These are phyloP conservation scores for Oryza rufipogon DNA, from an alignment of 176 grass and related monocot genomes.

Conservation along the genomic window DNA sequence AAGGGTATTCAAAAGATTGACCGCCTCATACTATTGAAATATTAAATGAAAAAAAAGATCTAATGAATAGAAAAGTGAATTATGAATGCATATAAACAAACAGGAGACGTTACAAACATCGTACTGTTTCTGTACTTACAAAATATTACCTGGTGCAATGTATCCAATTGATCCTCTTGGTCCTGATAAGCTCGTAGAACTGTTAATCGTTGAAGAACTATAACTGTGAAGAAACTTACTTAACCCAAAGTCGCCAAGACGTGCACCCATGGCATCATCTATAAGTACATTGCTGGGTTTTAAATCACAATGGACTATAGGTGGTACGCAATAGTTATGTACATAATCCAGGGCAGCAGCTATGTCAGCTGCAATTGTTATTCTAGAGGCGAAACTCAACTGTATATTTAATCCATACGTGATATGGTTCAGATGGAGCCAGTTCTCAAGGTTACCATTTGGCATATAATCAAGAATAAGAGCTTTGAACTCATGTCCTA, in stretches of 20 bases:
- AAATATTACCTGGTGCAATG: slow-evolving; percentile 44
- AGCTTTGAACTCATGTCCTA: slow-evolving; percentile 62
- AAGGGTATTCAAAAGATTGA: not conserved
- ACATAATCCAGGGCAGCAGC: slow-evolving; percentile 59
- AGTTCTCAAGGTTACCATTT: slow-evolving; percentile 47
- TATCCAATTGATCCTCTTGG: slow-evolving; percentile 50
- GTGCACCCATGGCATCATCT: slow-evolving; percentile 42
- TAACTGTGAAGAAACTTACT: slow-evolving; percentile 30
- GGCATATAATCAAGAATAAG: not conserved
- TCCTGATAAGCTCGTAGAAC: slow-evolving; percentile 30
- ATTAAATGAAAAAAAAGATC: not conserved
- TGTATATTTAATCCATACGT: not conserved
- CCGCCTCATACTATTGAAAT: not conserved
- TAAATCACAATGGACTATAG: slow-evolving; percentile 60
- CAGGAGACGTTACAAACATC: no score
- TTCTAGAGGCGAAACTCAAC: slow-evolving; percentile 44
- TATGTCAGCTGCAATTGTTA: slow-evolving; percentile 47
- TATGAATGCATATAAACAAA: no score
- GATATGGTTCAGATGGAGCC: slow-evolving; percentile 42
- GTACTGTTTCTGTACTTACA: not conserved
- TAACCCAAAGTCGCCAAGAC: slow-evolving; percentile 51
- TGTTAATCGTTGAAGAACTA: not conserved
- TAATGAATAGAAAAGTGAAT: not conserved
- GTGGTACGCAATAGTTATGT: slow-evolving; percentile 38
- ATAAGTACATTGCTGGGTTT: slow-evolving; percentile 62